Evolutionary conservation across 495 filamentous ascomycete species (phyloP).

Genomic region (Pseudomonodictys pantanalensis): DNA sequence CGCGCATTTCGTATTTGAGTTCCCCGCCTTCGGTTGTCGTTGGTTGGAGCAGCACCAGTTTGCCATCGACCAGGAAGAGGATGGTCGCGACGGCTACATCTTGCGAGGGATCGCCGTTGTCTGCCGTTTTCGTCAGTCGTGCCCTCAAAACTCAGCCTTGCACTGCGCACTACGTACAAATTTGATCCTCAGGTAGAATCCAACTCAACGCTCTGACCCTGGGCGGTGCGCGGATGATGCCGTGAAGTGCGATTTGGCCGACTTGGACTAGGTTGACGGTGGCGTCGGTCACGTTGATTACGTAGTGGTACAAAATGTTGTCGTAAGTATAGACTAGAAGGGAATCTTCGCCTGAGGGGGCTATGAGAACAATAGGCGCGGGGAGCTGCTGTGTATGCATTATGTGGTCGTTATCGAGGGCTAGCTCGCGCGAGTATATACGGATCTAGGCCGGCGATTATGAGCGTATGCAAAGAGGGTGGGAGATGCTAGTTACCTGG

Average conservation of each 20-base stretch:
- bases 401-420: constrained; percentile 68
- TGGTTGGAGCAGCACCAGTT: constrained; percentile 88
- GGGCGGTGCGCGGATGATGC: constrained; percentile 89
- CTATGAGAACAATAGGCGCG: constrained; percentile 80
- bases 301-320: constrained; percentile 91
- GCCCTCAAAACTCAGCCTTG: background rate
- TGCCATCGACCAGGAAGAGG: constrained; percentile 91
- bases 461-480: background rate
- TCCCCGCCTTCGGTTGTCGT: constrained; percentile 70
- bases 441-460: constrained; percentile 56
- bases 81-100: constrained; percentile 95
- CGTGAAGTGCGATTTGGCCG: constrained; percentile 94
- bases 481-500: constrained; percentile 56
- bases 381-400: constrained; percentile 74
- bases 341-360: constrained; percentile 87
- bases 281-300: constrained; percentile 67
- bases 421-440: constrained; percentile 82
- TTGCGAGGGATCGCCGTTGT: constrained; percentile 89
- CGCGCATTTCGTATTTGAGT: constrained; percentile 96
- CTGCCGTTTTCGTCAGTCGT: constrained; percentile 39
- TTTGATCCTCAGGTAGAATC: constrained; percentile 89
- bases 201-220: constrained; percentile 91
- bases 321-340: constrained; percentile 95
- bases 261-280: constrained; percentile 80
- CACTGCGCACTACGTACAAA: constrained; percentile 52